A percentile compares a stretch with the other conserved stretches of the same genome.
phyloP scores from a whole-genome alignment of 2,329 filamentous ascomycete species.

The Fusarium mundagurra region DNA sequence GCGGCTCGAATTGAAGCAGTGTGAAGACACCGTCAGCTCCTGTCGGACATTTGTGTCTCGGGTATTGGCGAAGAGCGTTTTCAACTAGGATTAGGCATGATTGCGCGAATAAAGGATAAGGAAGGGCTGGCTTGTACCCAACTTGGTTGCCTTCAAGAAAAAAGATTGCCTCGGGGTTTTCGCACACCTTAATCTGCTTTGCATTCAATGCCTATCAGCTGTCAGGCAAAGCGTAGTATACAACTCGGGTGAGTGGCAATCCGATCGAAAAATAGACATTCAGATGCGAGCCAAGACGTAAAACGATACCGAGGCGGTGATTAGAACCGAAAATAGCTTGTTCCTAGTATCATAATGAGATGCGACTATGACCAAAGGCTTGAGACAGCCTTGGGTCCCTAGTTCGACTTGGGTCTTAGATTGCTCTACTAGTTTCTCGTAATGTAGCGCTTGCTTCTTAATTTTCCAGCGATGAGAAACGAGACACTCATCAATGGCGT shows the following conservation, averaged over 20 bases:
- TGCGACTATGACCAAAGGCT: constrained; percentile 3
- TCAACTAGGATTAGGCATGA: constrained; percentile 15
- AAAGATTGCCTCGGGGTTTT: not conserved
- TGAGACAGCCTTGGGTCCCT: constrained; percentile 1
- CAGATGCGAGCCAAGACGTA: not conserved
- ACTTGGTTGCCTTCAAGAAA: not conserved
- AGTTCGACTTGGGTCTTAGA: not conserved
- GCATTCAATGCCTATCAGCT: not conserved
- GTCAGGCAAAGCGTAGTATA: not conserved
- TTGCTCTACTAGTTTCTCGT: constrained; percentile 10
- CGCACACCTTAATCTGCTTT: not conserved
- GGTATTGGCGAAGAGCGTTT: constrained; percentile 26
- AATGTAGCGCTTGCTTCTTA: constrained; percentile 25
- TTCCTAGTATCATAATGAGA: constrained; percentile 4
- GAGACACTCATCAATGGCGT: constrained; percentile 11
- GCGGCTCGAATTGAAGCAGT: constrained; percentile 20
- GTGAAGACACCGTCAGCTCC: constrained; percentile 16
- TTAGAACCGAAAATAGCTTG: constrained; percentile 4
- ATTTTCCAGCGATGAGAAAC: constrained; percentile 27
- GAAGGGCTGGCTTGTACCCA: not conserved
- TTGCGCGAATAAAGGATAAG: constrained; percentile 21
- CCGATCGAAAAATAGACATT: not conserved
- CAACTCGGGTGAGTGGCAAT: not conserved
- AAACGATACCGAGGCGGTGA: constrained; percentile 3
- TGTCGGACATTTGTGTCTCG: constrained; percentile 32